These are phyloP conservation scores for Erythrobasidium yunnanense DNA, from an alignment of 768 basidiomycete species.

Conservation along the genomic window DNA sequence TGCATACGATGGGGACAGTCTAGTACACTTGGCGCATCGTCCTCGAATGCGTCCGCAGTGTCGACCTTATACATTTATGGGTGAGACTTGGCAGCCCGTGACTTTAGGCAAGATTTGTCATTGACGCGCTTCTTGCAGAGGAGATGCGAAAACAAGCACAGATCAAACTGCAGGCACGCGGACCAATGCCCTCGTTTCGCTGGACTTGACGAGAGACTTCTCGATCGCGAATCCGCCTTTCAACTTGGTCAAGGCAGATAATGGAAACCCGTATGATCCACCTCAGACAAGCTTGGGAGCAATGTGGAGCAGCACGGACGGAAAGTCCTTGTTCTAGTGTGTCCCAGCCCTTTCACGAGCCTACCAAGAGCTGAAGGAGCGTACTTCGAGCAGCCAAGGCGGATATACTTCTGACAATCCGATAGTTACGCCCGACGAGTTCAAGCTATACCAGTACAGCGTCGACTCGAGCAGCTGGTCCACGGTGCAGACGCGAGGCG, in stretches of 20 bases:
- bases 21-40: neutral
- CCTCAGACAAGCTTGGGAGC: slow-evolving; percentile 19
- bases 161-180: slow-evolving; percentile 5
- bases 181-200: slow-evolving; percentile 15
- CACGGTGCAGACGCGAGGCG: neutral
- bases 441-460: slow-evolving; percentile 11
- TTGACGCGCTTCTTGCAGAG: neutral
- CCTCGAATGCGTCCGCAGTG: slow-evolving; percentile 6
- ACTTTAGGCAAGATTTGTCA: too few species aligned
- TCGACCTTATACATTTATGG: slow-evolving; percentile 9
- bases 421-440: neutral
- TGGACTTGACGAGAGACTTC: slow-evolving; percentile 8
- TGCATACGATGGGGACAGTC: slow-evolving; percentile 12
- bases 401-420: slow-evolving; percentile 16
- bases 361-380: neutral
- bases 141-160: slow-evolving; percentile 6
- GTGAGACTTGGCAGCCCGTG: neutral
- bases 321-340: neutral
- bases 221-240: slow-evolving; percentile 14
- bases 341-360: neutral
- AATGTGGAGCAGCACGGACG: slow-evolving; percentile 14
- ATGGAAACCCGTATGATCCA: slow-evolving; percentile 18
- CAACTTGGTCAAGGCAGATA: slow-evolving; percentile 9
- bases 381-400: neutral
- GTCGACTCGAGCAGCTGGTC: neutral